A percentile compares a stretch with the other conserved stretches of the same genome.
phyloP scores from a whole-genome alignment of 495 filamentous ascomycete genomes.

The Hypoxylon cercidicola region DNA sequence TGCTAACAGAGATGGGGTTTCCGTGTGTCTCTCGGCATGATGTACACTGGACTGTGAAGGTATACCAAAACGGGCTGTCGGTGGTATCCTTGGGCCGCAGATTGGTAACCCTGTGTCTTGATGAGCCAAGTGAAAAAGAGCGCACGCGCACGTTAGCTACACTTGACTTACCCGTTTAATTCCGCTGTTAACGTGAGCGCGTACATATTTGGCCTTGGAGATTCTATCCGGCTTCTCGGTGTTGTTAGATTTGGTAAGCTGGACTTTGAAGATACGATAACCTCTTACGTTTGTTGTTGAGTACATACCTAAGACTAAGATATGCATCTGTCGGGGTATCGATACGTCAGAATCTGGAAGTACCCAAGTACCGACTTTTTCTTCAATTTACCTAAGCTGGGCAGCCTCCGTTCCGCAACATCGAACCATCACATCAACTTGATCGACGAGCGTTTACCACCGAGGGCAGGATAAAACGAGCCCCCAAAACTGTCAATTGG shows the following conservation, averaged over 20 bases:
- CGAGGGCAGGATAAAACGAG: slow-evolving; percentile 6
- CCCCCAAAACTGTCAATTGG: slow-evolving; percentile 17
- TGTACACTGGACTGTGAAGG: slow-evolving; percentile 95
- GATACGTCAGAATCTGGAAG: slow-evolving; percentile 17
- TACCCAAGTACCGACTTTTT: neutral
- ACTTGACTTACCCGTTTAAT: slow-evolving; percentile 66
- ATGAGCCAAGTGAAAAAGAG: slow-evolving; percentile 35
- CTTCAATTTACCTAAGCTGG: too few species aligned
- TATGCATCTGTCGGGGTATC: slow-evolving; percentile 8
- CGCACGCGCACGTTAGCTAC: slow-evolving; percentile 8
- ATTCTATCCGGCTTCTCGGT: slow-evolving; percentile 3
- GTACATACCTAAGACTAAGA: neutral
- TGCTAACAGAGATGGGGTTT: slow-evolving; percentile 86
- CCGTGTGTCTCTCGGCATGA: slow-evolving; percentile 92
- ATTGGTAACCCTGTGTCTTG: slow-evolving; percentile 77
- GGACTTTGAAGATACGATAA: slow-evolving; percentile 25
- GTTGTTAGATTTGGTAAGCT: slow-evolving; percentile 7
- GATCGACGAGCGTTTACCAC: slow-evolving; percentile 20
- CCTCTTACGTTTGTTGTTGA: neutral
- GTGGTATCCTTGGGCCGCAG: slow-evolving; percentile 84
- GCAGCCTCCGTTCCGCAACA: slow-evolving; percentile 14
- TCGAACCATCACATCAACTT: slow-evolving; percentile 32
- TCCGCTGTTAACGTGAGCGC: slow-evolving; percentile 83
- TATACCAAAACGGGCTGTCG: slow-evolving; percentile 89
- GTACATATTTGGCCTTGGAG: slow-evolving; percentile 66